Percentiles rank a stretch among this genome's conserved stretches.
These are phyloP conservation scores for Lasiodiplodia gonubiensis DNA, from an alignment of 2,329 filamentous ascomycete species.

Conservation along the genomic window DNA sequence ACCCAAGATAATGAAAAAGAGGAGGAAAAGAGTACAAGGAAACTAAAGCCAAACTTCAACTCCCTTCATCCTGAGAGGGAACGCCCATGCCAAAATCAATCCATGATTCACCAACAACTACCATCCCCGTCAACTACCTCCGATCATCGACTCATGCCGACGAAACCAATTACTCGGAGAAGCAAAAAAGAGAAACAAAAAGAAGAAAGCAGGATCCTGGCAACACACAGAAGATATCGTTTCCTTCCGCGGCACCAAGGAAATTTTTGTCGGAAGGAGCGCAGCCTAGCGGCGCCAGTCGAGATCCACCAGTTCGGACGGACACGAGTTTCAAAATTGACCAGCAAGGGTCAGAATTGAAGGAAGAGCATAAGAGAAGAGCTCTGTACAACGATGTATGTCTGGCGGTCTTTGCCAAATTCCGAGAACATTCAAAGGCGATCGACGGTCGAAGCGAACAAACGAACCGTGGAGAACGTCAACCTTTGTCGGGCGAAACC, in stretches of 20 bases:
- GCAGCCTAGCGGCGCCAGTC: neutral
- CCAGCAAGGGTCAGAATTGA: neutral
- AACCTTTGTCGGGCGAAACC: neutral
- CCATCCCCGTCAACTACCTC: neutral
- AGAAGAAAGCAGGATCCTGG: neutral
- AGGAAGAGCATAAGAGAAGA: neutral
- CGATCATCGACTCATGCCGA: neutral
- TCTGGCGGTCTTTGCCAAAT: neutral
- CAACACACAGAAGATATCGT: neutral
- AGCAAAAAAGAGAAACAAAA: neutral
- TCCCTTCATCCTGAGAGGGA: neutral
- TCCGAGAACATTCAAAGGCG: neutral
- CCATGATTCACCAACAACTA: neutral
- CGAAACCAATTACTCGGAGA: constrained; percentile 15
- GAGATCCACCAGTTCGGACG: neutral
- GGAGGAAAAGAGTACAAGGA: neutral
- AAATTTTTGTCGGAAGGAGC: constrained; percentile 7
- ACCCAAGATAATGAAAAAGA: neutral
- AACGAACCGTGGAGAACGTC: neutral
- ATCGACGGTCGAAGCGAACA: neutral
- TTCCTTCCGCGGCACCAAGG: constrained; percentile 13
- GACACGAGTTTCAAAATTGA: neutral
- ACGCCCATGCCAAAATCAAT: neutral
- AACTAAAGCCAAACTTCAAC: neutral
- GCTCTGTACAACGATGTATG: constrained; percentile 14